These are phyloP conservation scores for Kwoniella heveanensis DNA, from an alignment of 768 basidiomycete species.

Conservation along the genomic window DNA sequence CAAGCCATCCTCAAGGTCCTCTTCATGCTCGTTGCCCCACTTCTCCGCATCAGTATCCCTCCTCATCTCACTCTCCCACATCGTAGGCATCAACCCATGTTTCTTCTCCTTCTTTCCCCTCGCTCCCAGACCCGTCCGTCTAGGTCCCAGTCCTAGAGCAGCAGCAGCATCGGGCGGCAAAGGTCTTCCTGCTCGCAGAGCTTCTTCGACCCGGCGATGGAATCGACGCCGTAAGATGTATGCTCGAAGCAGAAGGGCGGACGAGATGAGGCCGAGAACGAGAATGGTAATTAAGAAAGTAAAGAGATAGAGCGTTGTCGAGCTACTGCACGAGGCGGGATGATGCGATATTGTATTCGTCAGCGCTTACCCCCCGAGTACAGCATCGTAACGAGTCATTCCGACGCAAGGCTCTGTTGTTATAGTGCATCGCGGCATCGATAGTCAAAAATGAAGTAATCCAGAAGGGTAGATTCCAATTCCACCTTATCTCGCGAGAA, in stretches of 20 bases:
- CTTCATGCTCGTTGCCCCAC: not conserved
- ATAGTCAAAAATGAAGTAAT: too few relatives aligned
- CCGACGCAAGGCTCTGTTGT: too few relatives aligned
- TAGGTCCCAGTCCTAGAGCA: constrained; percentile 28
- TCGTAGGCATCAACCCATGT: constrained; percentile 38
- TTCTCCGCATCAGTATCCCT: constrained; percentile 17
- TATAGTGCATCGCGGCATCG: too few relatives aligned
- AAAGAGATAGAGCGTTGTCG: constrained; percentile 47
- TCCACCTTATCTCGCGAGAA: too few relatives aligned
- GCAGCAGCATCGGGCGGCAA: constrained; percentile 34
- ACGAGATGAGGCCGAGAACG: constrained; percentile 41
- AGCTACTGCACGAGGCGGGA: constrained; percentile 15
- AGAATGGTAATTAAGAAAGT: constrained; percentile 50
- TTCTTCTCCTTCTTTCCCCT: constrained; percentile 31
- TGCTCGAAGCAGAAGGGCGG: constrained; percentile 34
- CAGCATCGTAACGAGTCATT: too few relatives aligned
- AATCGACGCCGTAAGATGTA: constrained; percentile 40
- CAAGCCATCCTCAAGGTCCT: not conserved
- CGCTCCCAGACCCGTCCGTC: not conserved
- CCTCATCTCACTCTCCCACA: constrained; percentile 45
- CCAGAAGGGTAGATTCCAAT: too few relatives aligned
- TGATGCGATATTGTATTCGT: not conserved
- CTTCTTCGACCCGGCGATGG: constrained; percentile 42
- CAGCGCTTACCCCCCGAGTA: not conserved
- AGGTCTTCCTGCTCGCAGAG: constrained; percentile 32